A percentile compares a stretch with the other conserved stretches of the same genome.
Conservation (phyloP, 2,329 filamentous ascomycete species). For the Microsporum canis region DNA sequence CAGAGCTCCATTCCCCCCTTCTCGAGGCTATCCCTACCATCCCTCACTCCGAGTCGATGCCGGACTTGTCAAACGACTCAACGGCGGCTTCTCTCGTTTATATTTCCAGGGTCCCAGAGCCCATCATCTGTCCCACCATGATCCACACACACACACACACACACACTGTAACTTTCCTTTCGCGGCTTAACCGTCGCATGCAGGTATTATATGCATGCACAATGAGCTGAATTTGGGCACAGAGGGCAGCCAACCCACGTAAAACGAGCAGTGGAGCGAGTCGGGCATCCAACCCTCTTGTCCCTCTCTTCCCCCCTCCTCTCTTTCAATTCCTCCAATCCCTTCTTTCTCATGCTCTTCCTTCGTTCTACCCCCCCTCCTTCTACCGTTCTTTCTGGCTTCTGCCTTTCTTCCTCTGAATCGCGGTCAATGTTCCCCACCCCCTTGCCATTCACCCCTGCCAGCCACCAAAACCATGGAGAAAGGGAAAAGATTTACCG, state of each 20-base stretch:
- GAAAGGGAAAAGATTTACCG: conserved; percentile 1
- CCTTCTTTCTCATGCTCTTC: conserved; percentile 14
- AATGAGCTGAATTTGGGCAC: conserved; percentile 2
- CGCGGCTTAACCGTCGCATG: conserved; percentile 5
- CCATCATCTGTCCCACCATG: background rate
- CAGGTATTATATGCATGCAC: conserved; percentile 4
- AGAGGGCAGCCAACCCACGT: background rate
- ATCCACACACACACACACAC: conserved; percentile 1
- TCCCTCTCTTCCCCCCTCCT: background rate
- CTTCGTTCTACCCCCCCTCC: conserved; percentile 14
- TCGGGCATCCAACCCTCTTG: conserved; percentile 1
- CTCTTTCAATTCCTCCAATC: conserved; percentile 4
- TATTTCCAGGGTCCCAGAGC: background rate
- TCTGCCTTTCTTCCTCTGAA: conserved; percentile 12
- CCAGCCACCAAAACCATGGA: conserved; percentile 1
- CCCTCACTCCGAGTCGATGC: background rate
- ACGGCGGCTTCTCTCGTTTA: background rate
- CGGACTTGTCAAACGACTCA: background rate
- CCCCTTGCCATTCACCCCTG: background rate
- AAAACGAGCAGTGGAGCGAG: conserved; percentile 4
- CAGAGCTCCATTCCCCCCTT: background rate
- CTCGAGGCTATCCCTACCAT: background rate
- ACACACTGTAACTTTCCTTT: conserved; percentile 1
- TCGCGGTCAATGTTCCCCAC: background rate
- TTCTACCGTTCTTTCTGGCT: conserved; percentile 13